These are phyloP conservation scores for Russula sp. DNA, from an alignment of 768 basidiomycete species.

Conservation along the genomic window DNA sequence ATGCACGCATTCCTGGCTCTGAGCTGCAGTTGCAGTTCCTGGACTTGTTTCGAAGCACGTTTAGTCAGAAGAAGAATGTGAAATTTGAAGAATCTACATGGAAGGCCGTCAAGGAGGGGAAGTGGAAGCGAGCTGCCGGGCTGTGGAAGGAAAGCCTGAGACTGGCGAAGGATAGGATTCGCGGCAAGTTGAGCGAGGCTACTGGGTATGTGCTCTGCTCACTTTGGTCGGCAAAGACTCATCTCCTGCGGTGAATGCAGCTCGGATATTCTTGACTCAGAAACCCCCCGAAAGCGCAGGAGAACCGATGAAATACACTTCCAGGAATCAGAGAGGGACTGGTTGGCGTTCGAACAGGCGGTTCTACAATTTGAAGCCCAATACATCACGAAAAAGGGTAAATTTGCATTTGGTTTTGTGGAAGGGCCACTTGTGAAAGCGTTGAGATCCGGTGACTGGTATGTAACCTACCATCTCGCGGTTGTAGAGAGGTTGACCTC, in stretches of 20 bases:
- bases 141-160: conserved; percentile 77
- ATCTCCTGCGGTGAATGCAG: not conserved
- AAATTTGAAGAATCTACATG: conserved; percentile 77
- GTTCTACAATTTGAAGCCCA: conserved; percentile 82
- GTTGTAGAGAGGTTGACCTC: not conserved
- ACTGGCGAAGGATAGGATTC: conserved; percentile 62
- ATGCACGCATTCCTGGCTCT: conserved; percentile 72
- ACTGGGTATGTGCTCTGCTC: conserved; percentile 20
- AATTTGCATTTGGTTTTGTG: conserved; percentile 90
- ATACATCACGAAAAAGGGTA: conserved; percentile 81
- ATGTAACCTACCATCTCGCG: conserved; percentile 12
- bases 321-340: conserved; percentile 45
- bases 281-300: conserved; percentile 61
- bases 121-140: conserved; percentile 78
- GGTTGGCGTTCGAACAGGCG: conserved; percentile 61
- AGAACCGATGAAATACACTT: conserved; percentile 47
- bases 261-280: conserved; percentile 34
- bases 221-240: not conserved
- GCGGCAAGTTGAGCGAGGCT: conserved; percentile 32
- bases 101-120: conserved; percentile 74
- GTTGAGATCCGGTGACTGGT: conserved; percentile 87
- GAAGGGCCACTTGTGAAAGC: conserved; percentile 96
- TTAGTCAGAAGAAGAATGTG: conserved; percentile 85
- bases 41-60: conserved; percentile 77
- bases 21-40: conserved; percentile 67